Percentiles rank a stretch among this genome's conserved stretches.
Conservation (phyloP, 495 filamentous ascomycete species). For the Xylaria longipes region DNA sequence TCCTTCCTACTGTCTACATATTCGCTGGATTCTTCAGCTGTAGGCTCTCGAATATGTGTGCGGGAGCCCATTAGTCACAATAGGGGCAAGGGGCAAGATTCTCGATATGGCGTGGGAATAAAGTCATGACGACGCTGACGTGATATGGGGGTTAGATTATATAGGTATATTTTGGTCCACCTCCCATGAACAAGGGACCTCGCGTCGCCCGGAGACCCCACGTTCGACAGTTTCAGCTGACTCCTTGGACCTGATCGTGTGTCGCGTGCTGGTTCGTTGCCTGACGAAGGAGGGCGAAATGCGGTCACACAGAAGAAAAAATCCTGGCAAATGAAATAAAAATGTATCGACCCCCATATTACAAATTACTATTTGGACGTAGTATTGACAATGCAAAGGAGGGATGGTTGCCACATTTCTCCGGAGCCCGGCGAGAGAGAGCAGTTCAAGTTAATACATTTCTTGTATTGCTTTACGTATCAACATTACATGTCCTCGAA, state of each 20-base stretch:
- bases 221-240: slow-evolving; percentile 27
- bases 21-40: neutral
- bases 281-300: slow-evolving; percentile 22
- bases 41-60: neutral
- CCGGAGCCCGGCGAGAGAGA: neutral
- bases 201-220: slow-evolving; percentile 24
- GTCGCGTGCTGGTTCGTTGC: slow-evolving; percentile 28
- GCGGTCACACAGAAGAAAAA: slow-evolving; percentile 10
- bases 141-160: slow-evolving; percentile 7
- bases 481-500: neutral
- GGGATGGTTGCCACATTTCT: neutral
- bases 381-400: neutral
- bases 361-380: neutral
- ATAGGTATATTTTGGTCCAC: neutral
- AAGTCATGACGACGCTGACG: slow-evolving; percentile 13
- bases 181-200: neutral
- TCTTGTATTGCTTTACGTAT: neutral
- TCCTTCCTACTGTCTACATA: neutral
- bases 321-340: neutral
- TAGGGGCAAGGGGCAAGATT: neutral
- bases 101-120: neutral
- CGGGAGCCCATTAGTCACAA: neutral
- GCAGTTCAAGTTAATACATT: neutral
- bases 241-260: slow-evolving; percentile 20
- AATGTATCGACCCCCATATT: neutral